A percentile compares a stretch with the other conserved stretches of the same genome.
These are phyloP conservation scores for Alloascoidea hylecoeti DNA, from an alignment of 805 yeast species.

Conservation along the genomic window DNA sequence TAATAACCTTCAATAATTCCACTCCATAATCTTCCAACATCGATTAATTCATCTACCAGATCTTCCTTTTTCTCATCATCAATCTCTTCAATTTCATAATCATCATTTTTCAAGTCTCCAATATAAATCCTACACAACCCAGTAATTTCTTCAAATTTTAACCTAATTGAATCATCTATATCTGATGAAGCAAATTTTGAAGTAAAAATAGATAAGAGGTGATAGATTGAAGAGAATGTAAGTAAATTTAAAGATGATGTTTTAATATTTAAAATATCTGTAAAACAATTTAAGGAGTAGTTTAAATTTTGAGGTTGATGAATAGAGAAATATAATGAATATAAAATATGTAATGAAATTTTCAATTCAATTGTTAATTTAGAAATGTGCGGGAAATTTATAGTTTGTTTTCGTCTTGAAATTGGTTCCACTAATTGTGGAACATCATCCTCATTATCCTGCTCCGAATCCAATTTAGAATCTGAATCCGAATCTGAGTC, in stretches of 20 bases:
- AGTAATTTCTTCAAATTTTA: not conserved
- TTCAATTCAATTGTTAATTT: not conserved
- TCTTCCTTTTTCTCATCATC: too few relatives aligned
- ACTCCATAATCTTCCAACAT: too few relatives aligned
- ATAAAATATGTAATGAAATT: not conserved
- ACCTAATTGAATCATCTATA: too few relatives aligned
- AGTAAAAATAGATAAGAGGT: not conserved
- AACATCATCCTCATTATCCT: not conserved
- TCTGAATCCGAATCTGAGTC: not conserved
- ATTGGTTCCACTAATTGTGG: too few relatives aligned
- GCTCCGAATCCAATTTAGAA: not conserved
- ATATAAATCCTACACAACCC: not conserved
- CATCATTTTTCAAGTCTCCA: too few relatives aligned
- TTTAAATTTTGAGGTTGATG: not conserved
- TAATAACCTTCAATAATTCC: too few relatives aligned
- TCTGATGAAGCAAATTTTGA: not conserved
- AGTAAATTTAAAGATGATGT: not conserved
- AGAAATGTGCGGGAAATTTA: too few relatives aligned
- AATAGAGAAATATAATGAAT: not conserved
- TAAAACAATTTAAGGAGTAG: not conserved
- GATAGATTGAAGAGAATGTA: not conserved
- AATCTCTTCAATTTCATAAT: too few relatives aligned
- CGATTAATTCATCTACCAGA: too few relatives aligned
- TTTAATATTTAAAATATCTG: not conserved
- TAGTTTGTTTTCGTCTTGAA: too few relatives aligned